Evolutionary conservation across 805 yeast genomes (phyloP).

Genomic region (Kuraishia molischiana): DNA sequence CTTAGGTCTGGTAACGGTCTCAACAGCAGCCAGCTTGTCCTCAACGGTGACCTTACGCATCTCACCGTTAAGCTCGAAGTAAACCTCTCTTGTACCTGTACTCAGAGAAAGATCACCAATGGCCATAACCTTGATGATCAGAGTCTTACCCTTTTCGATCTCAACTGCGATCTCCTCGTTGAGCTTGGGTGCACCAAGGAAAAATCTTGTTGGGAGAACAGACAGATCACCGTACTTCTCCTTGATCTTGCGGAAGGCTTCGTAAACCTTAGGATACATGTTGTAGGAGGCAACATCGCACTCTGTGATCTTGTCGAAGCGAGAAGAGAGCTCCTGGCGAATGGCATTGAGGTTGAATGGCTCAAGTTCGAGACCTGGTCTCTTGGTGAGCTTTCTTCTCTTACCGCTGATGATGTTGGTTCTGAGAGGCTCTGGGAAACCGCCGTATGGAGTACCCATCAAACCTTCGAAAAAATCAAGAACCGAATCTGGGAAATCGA

Average conservation of each 20-base stretch:
- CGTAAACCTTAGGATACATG: slow-evolving; percentile 98
- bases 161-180: slow-evolving; percentile 85
- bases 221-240: slow-evolving; percentile 88
- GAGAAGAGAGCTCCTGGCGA: slow-evolving; percentile 60
- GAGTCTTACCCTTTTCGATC: slow-evolving; percentile 90
- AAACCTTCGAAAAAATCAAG: slow-evolving; percentile 98
- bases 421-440: slow-evolving; percentile 99
- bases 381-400: slow-evolving; percentile 77
- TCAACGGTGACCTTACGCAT: slow-evolving; percentile 89
- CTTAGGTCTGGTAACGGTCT: slow-evolving; percentile 79
- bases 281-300: slow-evolving; percentile 89
- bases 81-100: slow-evolving; percentile 91
- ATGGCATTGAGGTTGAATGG: slow-evolving; percentile 75
- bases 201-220: slow-evolving; percentile 86
- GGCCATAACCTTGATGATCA: slow-evolving; percentile 87
- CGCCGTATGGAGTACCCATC: slow-evolving; percentile 99
- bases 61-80: slow-evolving; percentile 97
- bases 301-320: slow-evolving; percentile 77
- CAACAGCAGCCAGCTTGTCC: slow-evolving; percentile 81
- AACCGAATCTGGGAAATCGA: slow-evolving; percentile 98
- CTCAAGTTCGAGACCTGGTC: slow-evolving; percentile 88
- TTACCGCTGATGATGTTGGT: slow-evolving; percentile 83
- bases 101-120: slow-evolving; percentile 78
- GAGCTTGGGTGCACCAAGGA: slow-evolving; percentile 78
- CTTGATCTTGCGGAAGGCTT: slow-evolving; percentile 63